Percentiles rank a stretch among this genome's conserved stretches.
Evolutionary conservation across 75 land plant species (phyloP).

Genomic region (Pseudotsuga menziesii): DNA sequence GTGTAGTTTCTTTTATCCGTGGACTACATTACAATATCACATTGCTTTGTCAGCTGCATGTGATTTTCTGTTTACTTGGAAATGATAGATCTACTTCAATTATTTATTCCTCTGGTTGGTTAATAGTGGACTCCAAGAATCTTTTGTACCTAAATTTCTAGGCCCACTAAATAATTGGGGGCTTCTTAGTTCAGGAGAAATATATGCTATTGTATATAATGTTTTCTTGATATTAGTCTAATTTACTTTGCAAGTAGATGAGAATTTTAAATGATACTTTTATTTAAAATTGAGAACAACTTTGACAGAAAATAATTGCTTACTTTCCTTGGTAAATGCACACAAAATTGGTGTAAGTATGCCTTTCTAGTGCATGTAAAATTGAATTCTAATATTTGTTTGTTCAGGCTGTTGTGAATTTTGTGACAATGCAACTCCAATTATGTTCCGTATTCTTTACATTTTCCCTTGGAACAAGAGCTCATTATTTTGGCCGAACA

Average conservation of each 20-base stretch:
- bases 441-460: conserved; percentile 94
- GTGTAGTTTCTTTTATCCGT: background rate
- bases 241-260: background rate
- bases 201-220: no score
- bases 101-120: no score
- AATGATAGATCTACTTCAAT: background rate
- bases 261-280: background rate
- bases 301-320: background rate
- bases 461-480: conserved; percentile 91
- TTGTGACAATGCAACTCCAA: conserved; percentile 88
- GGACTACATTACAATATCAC: background rate
- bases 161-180: background rate
- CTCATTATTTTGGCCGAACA: conserved; percentile 96
- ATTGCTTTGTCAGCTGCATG: background rate
- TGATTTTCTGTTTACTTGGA: background rate
- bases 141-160: background rate
- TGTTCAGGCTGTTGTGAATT: conserved; percentile 86
- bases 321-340: background rate
- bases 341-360: background rate
- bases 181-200: no score
- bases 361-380: background rate
- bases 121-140: background rate
- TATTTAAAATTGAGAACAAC: background rate
- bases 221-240: background rate
- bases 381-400: background rate